phyloP scores from a whole-genome alignment of 345 rosid genomes.

The Dovyalis caffra region DNA sequence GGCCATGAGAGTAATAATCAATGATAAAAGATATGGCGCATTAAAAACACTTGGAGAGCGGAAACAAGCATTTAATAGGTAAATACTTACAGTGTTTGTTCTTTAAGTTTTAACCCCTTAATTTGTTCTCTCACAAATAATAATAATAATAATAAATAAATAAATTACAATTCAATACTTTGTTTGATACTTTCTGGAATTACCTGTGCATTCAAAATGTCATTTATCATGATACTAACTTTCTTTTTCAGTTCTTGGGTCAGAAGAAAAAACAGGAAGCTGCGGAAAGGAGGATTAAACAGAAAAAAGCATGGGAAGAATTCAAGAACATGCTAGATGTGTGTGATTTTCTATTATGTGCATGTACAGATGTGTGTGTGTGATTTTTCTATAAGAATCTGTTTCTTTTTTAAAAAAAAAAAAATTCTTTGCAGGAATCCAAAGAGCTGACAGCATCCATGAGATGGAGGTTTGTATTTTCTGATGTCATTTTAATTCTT shows the following conservation, averaged over 20 bases:
- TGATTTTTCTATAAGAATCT: background rate
- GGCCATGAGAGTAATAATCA: constrained; percentile 90
- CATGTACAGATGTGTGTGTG: background rate
- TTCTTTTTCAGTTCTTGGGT: constrained; percentile 58
- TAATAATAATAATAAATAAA: too few species aligned
- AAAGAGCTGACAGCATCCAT: constrained; percentile 65
- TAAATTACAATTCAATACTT: too few species aligned
- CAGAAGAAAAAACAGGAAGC: constrained; percentile 76
- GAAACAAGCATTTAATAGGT: constrained; percentile 92
- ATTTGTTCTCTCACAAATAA: too few species aligned
- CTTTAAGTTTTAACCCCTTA: background rate
- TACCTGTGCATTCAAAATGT: background rate
- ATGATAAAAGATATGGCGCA: constrained; percentile 88
- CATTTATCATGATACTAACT: constrained; percentile 3
- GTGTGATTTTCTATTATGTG: constrained; percentile 6
- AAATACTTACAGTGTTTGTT: constrained; percentile 7
- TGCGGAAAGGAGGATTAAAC: constrained; percentile 72
- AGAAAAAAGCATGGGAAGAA: constrained; percentile 72
- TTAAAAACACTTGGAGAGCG: constrained; percentile 93
- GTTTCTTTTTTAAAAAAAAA: constrained; percentile 13
- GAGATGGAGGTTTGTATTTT: constrained; percentile 85
- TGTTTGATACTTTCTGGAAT: constrained; percentile 13
- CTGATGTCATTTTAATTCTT: background rate
- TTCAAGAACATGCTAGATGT: constrained; percentile 74
- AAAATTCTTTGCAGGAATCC: constrained; percentile 56